Evolutionary conservation across 2,329 filamentous ascomycete species (phyloP), one percentile per base, ranked within the genome.

Genomic region (Pseudogymnoascus sp.): DNA sequence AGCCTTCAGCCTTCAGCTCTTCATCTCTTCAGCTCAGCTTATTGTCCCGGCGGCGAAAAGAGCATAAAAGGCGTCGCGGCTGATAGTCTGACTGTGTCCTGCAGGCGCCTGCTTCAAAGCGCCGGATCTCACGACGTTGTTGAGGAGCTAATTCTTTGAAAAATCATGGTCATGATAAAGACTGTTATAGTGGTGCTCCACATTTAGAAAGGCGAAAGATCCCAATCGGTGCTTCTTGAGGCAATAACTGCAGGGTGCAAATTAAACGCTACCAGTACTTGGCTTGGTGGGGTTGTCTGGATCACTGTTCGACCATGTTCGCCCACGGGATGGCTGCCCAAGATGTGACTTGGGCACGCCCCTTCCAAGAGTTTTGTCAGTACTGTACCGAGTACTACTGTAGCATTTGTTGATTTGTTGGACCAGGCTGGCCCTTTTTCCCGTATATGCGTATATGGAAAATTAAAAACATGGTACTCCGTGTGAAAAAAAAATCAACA

Each of bases 281-380:
- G 45, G 45, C 26, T 30, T 30, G 45, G 45, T 52, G 45, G 45
- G 41, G 26, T 30, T 30, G 41, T 5, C 45, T 52, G 45, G 45
- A 52, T 52, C 45, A 30, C 45, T 52, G 45, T 52, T 48, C 23
- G 41, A 48, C 41, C 41, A 26, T 9, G 4, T 28, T 41, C 26
- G 26, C 18, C 45, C 45, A 52, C 45, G 45, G 45, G 15, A 52
- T 52, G 45, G 45, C 26, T 52, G 45, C 45, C 45, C 45, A 52
- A 52, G 23, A 52, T 52, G 45, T 52, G 45, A 30, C 45, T 52
- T 52, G 45, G 45, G 45, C 45, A 52, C 45, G 45, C 45, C 45
- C 45, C 45, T 52, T 52, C 45, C 45, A 52, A 52, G 45, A 18
- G 45, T 52, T 52, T 18, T 33, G 28, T 9, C 7, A 12, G 28